Conservation (phyloP, 1,139 yeast species). For the Tardiomyces digboiensis region DNA sequence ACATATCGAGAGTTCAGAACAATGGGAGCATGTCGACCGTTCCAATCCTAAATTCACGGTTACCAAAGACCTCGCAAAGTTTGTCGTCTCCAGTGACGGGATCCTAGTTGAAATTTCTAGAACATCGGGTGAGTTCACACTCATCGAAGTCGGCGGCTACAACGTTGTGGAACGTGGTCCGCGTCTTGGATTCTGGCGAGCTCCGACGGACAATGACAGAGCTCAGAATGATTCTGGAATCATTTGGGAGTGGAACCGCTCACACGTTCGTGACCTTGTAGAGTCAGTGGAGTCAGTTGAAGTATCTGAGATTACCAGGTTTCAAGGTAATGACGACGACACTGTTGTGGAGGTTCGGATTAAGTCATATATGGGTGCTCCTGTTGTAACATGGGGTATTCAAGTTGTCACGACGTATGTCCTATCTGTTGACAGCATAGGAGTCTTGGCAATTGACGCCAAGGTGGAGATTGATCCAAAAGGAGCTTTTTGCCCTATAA, state of each 20-base stretch:
- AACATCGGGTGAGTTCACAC: background rate
- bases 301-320: conserved; percentile 4
- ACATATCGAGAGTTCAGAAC: background rate
- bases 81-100: background rate
- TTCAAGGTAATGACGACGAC: conserved; percentile 3
- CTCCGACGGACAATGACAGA: conserved; percentile 27
- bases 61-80: background rate
- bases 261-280: conserved; percentile 11
- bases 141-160: background rate
- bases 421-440: conserved; percentile 3
- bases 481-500: conserved; percentile 11
- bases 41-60: background rate
- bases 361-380: conserved; percentile 13
- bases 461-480: conserved; percentile 11
- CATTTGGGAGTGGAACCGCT: conserved; percentile 10
- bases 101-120: background rate
- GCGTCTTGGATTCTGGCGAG: conserved; percentile 23
- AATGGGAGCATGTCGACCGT: background rate
- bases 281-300: conserved; percentile 5
- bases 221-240: conserved; percentile 6
- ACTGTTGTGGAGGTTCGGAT: conserved; percentile 8
- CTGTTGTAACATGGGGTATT: conserved; percentile 17
- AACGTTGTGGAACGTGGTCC: conserved; percentile 8
- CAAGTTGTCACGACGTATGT: conserved; percentile 7
- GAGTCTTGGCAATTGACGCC: conserved; percentile 1